A percentile compares a stretch with the other conserved stretches of the same genome.
phyloP scores from a whole-genome alignment of 176 grass and related monocot genomes.

The Hyparrhenia diplandra region DNA sequence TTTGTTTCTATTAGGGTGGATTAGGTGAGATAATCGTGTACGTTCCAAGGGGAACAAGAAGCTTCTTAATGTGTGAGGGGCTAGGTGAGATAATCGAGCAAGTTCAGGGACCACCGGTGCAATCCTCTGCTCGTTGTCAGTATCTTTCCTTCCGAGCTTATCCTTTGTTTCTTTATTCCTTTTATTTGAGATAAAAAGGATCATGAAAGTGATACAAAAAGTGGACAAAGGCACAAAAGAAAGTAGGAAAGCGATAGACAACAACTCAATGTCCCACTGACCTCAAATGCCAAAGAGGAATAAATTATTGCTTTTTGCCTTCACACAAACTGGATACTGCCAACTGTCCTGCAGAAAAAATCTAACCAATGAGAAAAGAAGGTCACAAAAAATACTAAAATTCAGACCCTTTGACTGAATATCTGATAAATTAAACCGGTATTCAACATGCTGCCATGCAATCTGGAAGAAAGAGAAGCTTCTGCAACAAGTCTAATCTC shows the following conservation, averaged over 20 bases:
- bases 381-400: conserved; percentile 12
- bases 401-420: conserved; percentile 23
- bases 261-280: conserved; percentile 45
- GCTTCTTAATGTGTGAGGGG: not conserved
- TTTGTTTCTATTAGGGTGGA: not conserved
- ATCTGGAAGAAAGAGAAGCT: conserved; percentile 9
- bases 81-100: not conserved
- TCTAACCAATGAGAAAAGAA: conserved; percentile 26
- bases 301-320: conserved; percentile 24
- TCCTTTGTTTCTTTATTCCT: conserved; percentile 38
- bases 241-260: conserved; percentile 46
- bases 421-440: not conserved
- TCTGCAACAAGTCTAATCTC: conserved; percentile 8
- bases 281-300: conserved; percentile 36
- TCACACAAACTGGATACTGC: conserved; percentile 21
- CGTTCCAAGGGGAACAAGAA: not conserved
- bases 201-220: conserved; percentile 59
- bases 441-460: not conserved
- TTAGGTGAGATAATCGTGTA: not conserved
- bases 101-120: not conserved
- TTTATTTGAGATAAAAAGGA: conserved; percentile 50
- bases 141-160: conserved; percentile 9
- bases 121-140: conserved; percentile 6
- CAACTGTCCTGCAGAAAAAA: conserved; percentile 39
- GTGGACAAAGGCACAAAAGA: conserved; percentile 34